Base-by-base conservation (phyloP, 352 stramenopile species). In the Phytophthora pseudosyringae region DNA sequence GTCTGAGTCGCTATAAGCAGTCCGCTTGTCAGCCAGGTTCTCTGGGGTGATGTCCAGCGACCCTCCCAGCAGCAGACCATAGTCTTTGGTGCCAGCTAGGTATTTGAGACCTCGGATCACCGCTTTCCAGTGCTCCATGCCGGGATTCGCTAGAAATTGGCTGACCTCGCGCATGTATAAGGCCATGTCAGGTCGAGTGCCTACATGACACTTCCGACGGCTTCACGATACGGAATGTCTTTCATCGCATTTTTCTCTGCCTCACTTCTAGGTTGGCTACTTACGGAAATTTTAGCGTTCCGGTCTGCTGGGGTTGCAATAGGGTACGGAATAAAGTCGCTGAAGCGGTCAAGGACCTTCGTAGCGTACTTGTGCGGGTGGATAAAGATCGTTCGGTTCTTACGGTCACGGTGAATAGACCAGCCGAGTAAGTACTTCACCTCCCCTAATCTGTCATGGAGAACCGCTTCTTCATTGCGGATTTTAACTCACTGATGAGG, bases 391-490 rank as follows among this genome's bases (percentile, higher is more conserved):
- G 31, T 11, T 35, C 31, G 31, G 31, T 35, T 35, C 1, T 35
- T 35, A 35, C 31, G 31, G 31, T 35, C 31, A 35, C 31, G 1
- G 2, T 35, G 1, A 3, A 35, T 35, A 2, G 21, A 21, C 21
- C 21, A 21, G 1, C 21, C 21, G 21, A 21, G 21, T 21, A 21
- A 21, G 2, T 21, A 21, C 21, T 21, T 21, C 21, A 21, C 21
- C 21, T 21, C 21, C 21, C 21, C 21, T 21, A 21, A 35, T 35
- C 31, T 35, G 31, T 1, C 38, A 61, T 52, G 53, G 53, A 61
- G 41, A 61, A 51, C 8, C 53, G 28, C n/a, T 45, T 9, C 9
- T 62, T 38, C 41, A 62, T 3, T 29, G 29, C 43, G 2, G 54
- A 25, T 45, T 33, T 63, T 28, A 46, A 15, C n/a, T 58, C 21